These are phyloP conservation scores for Thielaviopsis euricoi DNA, from an alignment of 2,329 filamentous ascomycete species.

Conservation along the genomic window DNA sequence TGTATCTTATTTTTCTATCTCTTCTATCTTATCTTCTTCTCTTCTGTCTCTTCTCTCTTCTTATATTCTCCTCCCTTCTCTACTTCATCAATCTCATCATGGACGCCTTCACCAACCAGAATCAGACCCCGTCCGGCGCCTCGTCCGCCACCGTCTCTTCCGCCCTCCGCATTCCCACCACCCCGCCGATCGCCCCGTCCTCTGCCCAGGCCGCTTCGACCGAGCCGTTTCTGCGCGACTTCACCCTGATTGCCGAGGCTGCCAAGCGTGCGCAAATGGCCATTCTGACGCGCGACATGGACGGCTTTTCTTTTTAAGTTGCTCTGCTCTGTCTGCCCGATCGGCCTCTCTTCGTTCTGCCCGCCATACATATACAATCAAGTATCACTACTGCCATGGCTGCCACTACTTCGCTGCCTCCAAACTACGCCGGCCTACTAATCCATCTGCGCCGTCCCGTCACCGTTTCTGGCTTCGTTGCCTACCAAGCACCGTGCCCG, in stretches of 20 bases:
- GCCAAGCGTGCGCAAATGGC: constrained; percentile 87
- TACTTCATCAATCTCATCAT: constrained; percentile 17
- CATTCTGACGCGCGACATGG: constrained; percentile 73
- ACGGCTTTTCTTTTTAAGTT: constrained; percentile 43
- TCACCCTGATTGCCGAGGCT: constrained; percentile 77
- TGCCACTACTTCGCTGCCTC: too few species aligned
- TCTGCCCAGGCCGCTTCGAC: constrained; percentile 18
- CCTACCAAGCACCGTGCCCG: too few species aligned
- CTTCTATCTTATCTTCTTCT: background rate
- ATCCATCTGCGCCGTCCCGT: too few species aligned
- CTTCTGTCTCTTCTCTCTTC: constrained; percentile 3
- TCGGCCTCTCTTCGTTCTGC: too few species aligned
- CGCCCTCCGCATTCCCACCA: constrained; percentile 19
- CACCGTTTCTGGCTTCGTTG: too few species aligned
- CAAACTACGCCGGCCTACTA: too few species aligned
- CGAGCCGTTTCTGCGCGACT: constrained; percentile 56
- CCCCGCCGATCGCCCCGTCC: constrained; percentile 14
- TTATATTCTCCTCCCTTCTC: background rate
- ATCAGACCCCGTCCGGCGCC: constrained; percentile 15
- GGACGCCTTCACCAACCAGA: constrained; percentile 20
- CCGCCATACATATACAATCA: too few species aligned
- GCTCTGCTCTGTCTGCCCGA: too few species aligned
- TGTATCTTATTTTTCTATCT: too few species aligned
- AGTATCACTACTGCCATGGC: too few species aligned
- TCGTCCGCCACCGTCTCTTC: constrained; percentile 16